Evolutionary conservation across 176 grass and related monocot species (phyloP).

Genomic region (Carex parvula): DNA sequence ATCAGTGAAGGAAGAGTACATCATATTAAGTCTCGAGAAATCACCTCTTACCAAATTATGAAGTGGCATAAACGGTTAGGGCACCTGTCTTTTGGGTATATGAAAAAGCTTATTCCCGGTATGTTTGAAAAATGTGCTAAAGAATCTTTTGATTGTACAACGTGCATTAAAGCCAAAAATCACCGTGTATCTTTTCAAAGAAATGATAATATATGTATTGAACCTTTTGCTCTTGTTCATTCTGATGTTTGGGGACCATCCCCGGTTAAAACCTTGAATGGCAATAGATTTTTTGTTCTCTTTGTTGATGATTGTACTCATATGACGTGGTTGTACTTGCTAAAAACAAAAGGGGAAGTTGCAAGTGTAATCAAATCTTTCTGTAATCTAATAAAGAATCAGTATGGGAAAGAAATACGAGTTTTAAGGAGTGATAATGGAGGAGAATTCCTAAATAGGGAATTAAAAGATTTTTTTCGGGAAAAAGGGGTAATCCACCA

Average conservation of each 20-base stretch:
- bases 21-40: not conserved
- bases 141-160: not conserved
- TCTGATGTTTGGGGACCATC: not conserved
- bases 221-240: not conserved
- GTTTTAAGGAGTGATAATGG: not conserved
- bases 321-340: not conserved
- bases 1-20: not conserved
- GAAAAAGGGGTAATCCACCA: not conserved
- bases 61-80: not conserved
- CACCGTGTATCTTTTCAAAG: not conserved
- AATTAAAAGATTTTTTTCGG: not conserved
- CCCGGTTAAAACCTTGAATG: not conserved
- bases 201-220: not conserved
- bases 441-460: not conserved
- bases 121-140: not conserved
- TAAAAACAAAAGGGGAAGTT: not conserved
- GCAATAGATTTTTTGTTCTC: not conserved
- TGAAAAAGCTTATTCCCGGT: not conserved
- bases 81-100: not conserved
- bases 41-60: not conserved
- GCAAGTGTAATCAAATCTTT: not conserved
- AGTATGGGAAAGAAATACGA: not conserved
- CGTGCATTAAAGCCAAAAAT: not conserved
- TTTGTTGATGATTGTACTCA: not conserved
- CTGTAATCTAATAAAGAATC: not conserved